Evolutionary conservation across 805 yeast genomes (phyloP), one percentile per base, ranked within the genome.

Genomic region (Schizosaccharomyces osmophilus): DNA sequence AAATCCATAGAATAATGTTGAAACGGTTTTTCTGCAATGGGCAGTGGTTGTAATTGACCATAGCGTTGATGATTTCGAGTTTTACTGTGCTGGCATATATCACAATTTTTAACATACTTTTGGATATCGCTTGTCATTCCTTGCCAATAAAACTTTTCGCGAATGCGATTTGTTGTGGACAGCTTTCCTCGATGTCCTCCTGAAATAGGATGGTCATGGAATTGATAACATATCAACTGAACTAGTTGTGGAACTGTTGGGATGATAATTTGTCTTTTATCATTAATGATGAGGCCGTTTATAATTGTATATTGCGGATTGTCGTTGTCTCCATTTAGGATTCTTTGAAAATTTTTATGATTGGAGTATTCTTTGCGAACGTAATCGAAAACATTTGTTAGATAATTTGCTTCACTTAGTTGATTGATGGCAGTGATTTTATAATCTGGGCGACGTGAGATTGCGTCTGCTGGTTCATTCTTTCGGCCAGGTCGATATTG

Each of bases 1-100:
- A 67, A 62, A 55, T 67, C 69, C 65, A 67, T 60, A 5, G 63
- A 55, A 22, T 65, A 19, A 8, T 48, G 29, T 15, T 11, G 29
- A 65, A 65, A 64, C 4, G 65, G 61, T 13, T 6, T 15, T 19
- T 63, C 48, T 9, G 65, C 67, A 45, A 64, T 59, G 3, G 24
- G 55, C 17, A 64, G 59, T 17, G 66, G 63, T 55, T 62, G 45
- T 31, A 63, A 39, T 11, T 48, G 45, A 5, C 66, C 66, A 26
- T n/a, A 29, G 5, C 62, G 55, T 5, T 45, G 36, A 13, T 19
- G 29, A 22, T 26, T 22, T 48, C 26, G 26, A 26, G 13, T 26
- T 26, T 48, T 48, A 24, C 8, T 11, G 13, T 3, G 13, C 1
- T 22, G 29, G n/a, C 55, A 48, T 11, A 26, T 48, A 15, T 11